Percentiles rank a stretch among this genome's conserved stretches.
Evolutionary conservation across 192 early-diverging fungal species (phyloP).

Genomic region (Umbelopsis isabellina): DNA sequence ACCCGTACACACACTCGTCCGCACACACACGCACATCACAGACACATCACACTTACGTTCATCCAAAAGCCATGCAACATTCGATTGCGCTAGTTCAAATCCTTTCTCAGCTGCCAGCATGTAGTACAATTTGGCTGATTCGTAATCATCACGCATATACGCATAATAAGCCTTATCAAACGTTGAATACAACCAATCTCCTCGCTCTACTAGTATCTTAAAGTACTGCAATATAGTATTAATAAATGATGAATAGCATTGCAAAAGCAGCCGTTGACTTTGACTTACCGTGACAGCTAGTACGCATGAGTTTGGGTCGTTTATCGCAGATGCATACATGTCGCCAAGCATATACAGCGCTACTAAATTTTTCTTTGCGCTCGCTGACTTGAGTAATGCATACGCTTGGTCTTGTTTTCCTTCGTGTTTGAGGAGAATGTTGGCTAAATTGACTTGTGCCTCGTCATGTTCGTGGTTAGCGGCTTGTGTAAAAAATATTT

Average conservation of each 20-base stretch:
- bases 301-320: constrained; percentile 58
- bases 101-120: constrained; percentile 90
- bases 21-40: neutral
- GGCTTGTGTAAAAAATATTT: constrained; percentile 68
- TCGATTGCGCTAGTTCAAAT: constrained; percentile 83
- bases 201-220: constrained; percentile 82
- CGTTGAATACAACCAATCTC: constrained; percentile 81
- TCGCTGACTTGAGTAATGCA: constrained; percentile 60
- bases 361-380: constrained; percentile 65
- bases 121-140: constrained; percentile 74
- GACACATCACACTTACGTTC: constrained; percentile 32
- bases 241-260: neutral
- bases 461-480: constrained; percentile 73
- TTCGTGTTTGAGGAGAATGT: constrained; percentile 44
- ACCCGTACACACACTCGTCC: neutral
- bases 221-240: constrained; percentile 54
- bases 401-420: constrained; percentile 44
- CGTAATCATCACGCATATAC: constrained; percentile 63
- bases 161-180: constrained; percentile 61
- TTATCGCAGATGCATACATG: constrained; percentile 62
- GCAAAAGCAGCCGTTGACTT: neutral
- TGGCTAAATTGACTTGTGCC: constrained; percentile 77
- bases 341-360: constrained; percentile 85
- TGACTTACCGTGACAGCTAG: constrained; percentile 64
- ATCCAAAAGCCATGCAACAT: constrained; percentile 91